Evolutionary conservation across 371 early-diverging fungal genomes (phyloP).

Genomic region (Zopfochytrium polystomum): DNA sequence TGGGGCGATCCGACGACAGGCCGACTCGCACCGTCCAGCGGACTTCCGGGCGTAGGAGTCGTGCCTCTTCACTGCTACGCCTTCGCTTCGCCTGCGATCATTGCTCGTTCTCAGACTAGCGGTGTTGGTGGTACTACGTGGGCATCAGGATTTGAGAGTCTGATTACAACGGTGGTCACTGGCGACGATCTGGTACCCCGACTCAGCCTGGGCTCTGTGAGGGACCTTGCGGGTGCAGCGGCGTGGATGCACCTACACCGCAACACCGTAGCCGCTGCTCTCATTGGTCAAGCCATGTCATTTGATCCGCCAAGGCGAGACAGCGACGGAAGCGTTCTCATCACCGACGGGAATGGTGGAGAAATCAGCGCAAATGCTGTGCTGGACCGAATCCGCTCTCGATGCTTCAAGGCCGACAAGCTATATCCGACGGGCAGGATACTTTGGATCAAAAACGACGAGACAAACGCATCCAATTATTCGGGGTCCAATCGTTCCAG

Average conservation of each 20-base stretch:
- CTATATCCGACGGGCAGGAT: slow-evolving; percentile 37
- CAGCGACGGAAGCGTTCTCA: not conserved
- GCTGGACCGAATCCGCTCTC: not conserved
- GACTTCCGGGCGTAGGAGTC: slow-evolving; percentile 27
- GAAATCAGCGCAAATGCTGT: not conserved
- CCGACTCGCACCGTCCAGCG: slow-evolving; percentile 7
- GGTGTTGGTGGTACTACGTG: not conserved
- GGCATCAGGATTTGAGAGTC: slow-evolving; percentile 3
- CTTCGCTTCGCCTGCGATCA: slow-evolving; percentile 40
- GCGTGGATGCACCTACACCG: slow-evolving; percentile 11
- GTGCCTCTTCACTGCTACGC: slow-evolving; percentile 33
- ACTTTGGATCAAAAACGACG: slow-evolving; percentile 30
- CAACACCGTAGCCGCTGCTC: too few relatives aligned
- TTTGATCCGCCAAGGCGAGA: not conserved
- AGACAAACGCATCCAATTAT: not conserved
- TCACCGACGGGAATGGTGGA: not conserved
- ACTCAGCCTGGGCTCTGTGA: slow-evolving; percentile 35
- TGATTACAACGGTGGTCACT: slow-evolving; percentile 33
- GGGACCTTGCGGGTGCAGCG: slow-evolving; percentile 30
- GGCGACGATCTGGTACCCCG: slow-evolving; percentile 40
- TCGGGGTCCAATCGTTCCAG: not conserved
- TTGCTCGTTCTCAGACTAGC: too few relatives aligned
- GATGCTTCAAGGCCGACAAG: slow-evolving; percentile 25
- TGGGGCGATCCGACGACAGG: slow-evolving; percentile 43
- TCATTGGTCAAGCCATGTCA: too few relatives aligned